Evolutionary conservation across 441 rosid genomes (phyloP).

Genomic region (Francoa sonchifolia): DNA sequence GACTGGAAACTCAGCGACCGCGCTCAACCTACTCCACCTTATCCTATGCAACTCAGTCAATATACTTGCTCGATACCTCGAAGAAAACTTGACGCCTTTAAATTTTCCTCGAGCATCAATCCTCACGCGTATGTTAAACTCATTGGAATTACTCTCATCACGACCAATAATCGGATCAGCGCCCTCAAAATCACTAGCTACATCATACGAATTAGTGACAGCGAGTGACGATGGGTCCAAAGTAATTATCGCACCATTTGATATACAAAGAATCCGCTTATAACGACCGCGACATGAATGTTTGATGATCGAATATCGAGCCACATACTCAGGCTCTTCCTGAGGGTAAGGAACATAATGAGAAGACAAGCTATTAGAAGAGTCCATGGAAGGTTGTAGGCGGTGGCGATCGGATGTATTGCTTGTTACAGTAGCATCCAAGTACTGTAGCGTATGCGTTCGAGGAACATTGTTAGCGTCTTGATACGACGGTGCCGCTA

Average conservation of each 20-base stretch:
- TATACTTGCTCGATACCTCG: conserved; percentile 66
- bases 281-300: conserved; percentile 99
- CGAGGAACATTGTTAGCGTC: conserved; percentile 58
- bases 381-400: conserved; percentile 18
- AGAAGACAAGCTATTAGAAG: conserved; percentile 14
- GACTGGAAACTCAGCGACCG: conserved; percentile 81
- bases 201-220: conserved; percentile 77
- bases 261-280: conserved; percentile 83
- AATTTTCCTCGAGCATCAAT: conserved; percentile 90
- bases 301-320: conserved; percentile 75
- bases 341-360: conserved; percentile 19
- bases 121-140: conserved; percentile 76
- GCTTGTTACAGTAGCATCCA: conserved; percentile 27
- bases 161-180: conserved; percentile 66
- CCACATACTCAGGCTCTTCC: conserved; percentile 93
- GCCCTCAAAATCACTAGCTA: conserved; percentile 60
- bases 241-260: conserved; percentile 52
- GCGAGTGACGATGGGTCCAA: conserved; percentile 72
- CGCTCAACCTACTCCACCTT: conserved; percentile 50
- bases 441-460: conserved; percentile 43
- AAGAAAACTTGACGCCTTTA: conserved; percentile 76
- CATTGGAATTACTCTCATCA: conserved; percentile 51
- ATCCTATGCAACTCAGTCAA: conserved; percentile 79
- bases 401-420: conserved; percentile 14
- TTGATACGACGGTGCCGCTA: conserved; percentile 43